A percentile compares a stretch with the other conserved stretches of the same genome.
Conservation (phyloP, 176 grass and related monocot genomes). For the Alopecurus myosuroides region DNA sequence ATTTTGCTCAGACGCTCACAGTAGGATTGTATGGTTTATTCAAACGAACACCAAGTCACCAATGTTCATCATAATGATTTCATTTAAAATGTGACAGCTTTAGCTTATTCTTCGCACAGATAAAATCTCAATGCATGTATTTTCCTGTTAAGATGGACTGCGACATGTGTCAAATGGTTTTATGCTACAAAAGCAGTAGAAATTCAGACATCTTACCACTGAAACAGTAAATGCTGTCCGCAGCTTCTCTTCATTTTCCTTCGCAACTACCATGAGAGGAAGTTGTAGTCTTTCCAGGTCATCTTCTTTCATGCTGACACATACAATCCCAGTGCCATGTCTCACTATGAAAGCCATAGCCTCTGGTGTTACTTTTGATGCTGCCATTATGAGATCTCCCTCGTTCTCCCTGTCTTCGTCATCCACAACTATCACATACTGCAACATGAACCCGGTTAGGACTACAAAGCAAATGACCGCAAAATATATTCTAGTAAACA, state of each 20-base stretch:
- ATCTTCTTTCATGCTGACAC: slow-evolving; percentile 98
- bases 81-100: neutral
- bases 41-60: neutral
- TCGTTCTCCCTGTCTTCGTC: slow-evolving; percentile 95
- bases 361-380: slow-evolving; percentile 86
- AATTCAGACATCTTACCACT: slow-evolving; percentile 46
- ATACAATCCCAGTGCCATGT: slow-evolving; percentile 92
- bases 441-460: slow-evolving; percentile 21
- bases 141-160: neutral
- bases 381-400: slow-evolving; percentile 99
- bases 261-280: slow-evolving; percentile 79
- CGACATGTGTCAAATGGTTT: neutral
- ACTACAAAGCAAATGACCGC: neutral
- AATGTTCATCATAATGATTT: neutral
- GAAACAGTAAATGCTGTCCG: slow-evolving; percentile 86
- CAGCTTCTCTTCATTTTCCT: slow-evolving; percentile 95
- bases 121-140: neutral
- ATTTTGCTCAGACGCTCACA: neutral
- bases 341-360: slow-evolving; percentile 90
- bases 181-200: neutral
- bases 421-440: slow-evolving; percentile 95
- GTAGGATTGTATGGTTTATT: neutral
- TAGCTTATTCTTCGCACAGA: neutral
- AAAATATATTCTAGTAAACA: slow-evolving; percentile 3
- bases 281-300: slow-evolving; percentile 83